Evolutionary conservation across 805 yeast genomes (phyloP), one percentile per base, ranked within the genome.

Genomic region (Yamadazyma insecticola): DNA sequence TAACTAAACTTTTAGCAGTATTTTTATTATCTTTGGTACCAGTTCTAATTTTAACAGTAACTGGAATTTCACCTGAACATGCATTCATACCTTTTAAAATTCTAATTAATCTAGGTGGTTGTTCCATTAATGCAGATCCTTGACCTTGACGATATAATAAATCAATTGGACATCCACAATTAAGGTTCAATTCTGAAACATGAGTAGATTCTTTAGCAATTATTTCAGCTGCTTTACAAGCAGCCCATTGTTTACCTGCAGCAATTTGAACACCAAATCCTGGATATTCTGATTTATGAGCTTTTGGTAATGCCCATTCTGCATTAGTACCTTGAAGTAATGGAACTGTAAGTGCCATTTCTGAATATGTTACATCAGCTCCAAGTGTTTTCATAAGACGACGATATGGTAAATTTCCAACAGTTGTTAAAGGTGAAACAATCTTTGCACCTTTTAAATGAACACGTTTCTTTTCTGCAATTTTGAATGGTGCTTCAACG

Each of bases 141-240:
- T 95, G 94, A 24, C 99, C 99, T 52, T 84, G 87, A 44, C 90
- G 76, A 57, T 80, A 92, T n/a, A 92, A 66, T 46, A 92, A 69
- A 53, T 94, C 98, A 44, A 92, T 92, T 11, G 99, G 99, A 57
- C 99, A 92, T 2, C 99, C 99, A 51, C 95, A 82, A 60, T 92
- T 92, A 48, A 92, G 71, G 53, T 92, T 92, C 42, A 92, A 65
- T 51, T 92, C 97, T 18, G 81, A 73, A n/a, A 83, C 75, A 35
- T 70, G 55, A 10, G 77, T 63, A 14, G 82, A 71, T 30, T 74
- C 70, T 35, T 70, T 68, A 12, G 73, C 63, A 14, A 86, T 60
- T 6, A 81, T 78, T 55, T 92, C 96, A n/a, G 92, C 79, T 2
- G 96, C 95, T 55, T 87, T 87, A 16, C 87, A 75, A 2, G 95